Evolutionary conservation across 768 basidiomycete species (phyloP).

Genomic region (Paxillus involutus): DNA sequence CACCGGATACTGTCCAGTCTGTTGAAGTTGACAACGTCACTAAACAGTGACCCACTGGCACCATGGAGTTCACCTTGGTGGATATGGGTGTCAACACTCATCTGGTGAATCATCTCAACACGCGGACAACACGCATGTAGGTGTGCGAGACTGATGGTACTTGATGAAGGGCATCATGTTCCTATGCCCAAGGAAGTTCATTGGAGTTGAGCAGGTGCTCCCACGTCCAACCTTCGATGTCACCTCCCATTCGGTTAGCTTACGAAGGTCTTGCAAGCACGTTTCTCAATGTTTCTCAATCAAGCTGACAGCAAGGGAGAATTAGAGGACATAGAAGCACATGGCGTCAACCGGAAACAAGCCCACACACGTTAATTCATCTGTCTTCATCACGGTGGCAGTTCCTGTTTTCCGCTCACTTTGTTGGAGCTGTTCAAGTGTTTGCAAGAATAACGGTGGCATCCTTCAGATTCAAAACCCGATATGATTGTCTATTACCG

Average conservation of each 20-base stretch:
- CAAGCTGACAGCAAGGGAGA: not conserved
- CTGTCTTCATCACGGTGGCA: not conserved
- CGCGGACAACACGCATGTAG: not conserved
- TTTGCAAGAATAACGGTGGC: not conserved
- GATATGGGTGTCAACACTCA: not conserved
- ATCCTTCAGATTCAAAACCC: constrained; percentile 14
- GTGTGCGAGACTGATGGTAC: not conserved
- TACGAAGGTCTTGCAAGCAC: not conserved
- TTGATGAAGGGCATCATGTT: not conserved
- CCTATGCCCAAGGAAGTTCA: not conserved
- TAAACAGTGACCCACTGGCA: not conserved
- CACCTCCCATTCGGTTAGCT: not conserved
- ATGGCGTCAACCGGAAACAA: not conserved
- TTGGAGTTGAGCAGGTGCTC: not conserved
- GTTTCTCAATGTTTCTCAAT: not conserved
- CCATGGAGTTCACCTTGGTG: not conserved
- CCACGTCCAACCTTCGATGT: not conserved
- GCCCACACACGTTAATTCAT: not conserved
- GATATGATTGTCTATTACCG: constrained; percentile 24
- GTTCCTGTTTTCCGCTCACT: constrained; percentile 2
- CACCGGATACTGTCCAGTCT: not conserved
- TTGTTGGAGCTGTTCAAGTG: not conserved
- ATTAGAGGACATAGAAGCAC: constrained; percentile 1
- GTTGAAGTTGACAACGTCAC: not conserved
- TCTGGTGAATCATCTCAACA: not conserved